phyloP scores from a whole-genome alignment of 441 rosid species.

The Pelargonium fulgidum region DNA sequence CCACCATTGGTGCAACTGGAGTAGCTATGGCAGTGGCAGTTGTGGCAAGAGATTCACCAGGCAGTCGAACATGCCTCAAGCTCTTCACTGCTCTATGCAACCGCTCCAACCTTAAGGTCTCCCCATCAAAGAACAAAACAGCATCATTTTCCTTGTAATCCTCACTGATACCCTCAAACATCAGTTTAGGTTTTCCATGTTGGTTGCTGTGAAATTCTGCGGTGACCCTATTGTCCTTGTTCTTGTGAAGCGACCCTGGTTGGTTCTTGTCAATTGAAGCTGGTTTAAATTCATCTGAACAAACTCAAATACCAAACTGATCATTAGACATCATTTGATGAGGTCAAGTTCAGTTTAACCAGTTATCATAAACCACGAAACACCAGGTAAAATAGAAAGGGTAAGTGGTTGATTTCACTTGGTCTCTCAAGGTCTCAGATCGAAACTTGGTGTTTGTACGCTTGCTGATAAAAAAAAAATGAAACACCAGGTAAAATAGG shows the following conservation, averaged over 20 bases:
- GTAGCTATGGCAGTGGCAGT: conserved; percentile 19
- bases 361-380: background rate
- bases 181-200: conserved; percentile 42
- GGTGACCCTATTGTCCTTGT: conserved; percentile 37
- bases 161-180: conserved; percentile 44
- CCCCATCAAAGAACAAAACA: conserved; percentile 44
- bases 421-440: too few relatives aligned
- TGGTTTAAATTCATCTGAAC: conserved; percentile 53
- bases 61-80: conserved; percentile 37
- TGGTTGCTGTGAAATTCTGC: conserved; percentile 52
- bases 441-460: too few relatives aligned
- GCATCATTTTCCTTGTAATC: conserved; percentile 51
- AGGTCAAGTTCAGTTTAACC: background rate
- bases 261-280: conserved; percentile 44
- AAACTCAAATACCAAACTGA: background rate
- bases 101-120: conserved; percentile 40
- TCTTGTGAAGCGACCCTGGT: conserved; percentile 42
- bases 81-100: conserved; percentile 47
- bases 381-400: background rate
- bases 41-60: conserved; percentile 31
- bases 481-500: background rate
- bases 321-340: background rate
- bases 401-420: too few relatives aligned
- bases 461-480: too few relatives aligned
- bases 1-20: conserved; percentile 24